Base-by-base conservation (phyloP, 2,329 filamentous ascomycete genomes). In the Fusarium setosum region DNA sequence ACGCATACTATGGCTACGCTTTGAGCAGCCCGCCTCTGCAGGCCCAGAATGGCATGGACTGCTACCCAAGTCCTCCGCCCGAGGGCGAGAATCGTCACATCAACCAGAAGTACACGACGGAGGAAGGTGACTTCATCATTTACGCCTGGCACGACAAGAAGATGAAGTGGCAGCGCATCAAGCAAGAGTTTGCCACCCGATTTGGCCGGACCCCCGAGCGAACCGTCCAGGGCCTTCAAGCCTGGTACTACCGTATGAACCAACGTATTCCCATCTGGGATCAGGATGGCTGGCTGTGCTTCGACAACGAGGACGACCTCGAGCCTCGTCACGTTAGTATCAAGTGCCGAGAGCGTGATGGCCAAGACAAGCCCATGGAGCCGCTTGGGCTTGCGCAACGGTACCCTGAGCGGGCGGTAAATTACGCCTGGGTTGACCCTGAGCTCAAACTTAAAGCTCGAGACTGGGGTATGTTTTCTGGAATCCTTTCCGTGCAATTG, bases 321-420 rank as follows among this genome's bases (percentile, higher is more conserved):
- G 77, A 79, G 69, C 78, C 78, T 23, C 74, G 71, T 52, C 71
- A 77, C 51, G 67, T 77, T 58, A 74, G 73, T 56, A 77, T 79
- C 74, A 80, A 80, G 68, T 79, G 77, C 52, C 76, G 78, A 2
- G 77, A 80, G 55, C 72, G 75, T 24, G 77, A 80, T 44, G 74
- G 68, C 49, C 75, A 77, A 42, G 75, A 75, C 61, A 77, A 75
- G 58, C 75, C 76, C 17, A 72, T 73, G 69, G 75, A 79, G 55
- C 76, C 76, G 2, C 68, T 80, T 21, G 78, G 78, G 2, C 71
- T 80, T 11, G 77, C 75, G 1, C 78, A 80, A 52, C 75, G 83
- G n/a, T 84, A 81, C 56, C 83, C 83, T 3, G 82, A 84, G 56
- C 76, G 81, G 21, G 82, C 82, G 7, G 73, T 84, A 34, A 72